A percentile compares a stretch with the other conserved stretches of the same genome.
phyloP scores from a whole-genome alignment of 1,139 yeast species.

The Lodderomyces oxycetoniae region DNA sequence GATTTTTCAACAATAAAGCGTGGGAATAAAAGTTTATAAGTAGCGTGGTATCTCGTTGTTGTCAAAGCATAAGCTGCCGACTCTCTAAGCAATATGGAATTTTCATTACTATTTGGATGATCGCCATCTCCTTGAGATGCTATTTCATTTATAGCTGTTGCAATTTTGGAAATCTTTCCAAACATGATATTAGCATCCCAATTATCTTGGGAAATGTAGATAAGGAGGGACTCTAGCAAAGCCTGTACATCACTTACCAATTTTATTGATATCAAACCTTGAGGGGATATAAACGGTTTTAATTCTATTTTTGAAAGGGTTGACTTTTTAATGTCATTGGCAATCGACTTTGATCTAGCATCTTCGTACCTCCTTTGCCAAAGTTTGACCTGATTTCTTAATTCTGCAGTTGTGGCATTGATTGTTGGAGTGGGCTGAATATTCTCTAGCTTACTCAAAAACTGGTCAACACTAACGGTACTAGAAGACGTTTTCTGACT shows the following conservation, averaged over 20 bases:
- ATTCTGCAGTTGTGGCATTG: slow-evolving; percentile 20
- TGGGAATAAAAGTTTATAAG: slow-evolving; percentile 64
- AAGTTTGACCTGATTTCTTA: slow-evolving; percentile 28
- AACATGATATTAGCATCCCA: slow-evolving; percentile 44
- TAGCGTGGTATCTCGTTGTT: slow-evolving; percentile 70
- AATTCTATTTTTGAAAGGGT: slow-evolving; percentile 25
- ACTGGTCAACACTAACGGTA: slow-evolving; percentile 19
- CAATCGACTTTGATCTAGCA: slow-evolving; percentile 28
- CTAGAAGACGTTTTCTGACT: neutral
- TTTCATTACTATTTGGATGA: slow-evolving; percentile 32
- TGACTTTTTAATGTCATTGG: slow-evolving; percentile 19
- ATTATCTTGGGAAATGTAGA: slow-evolving; percentile 30
- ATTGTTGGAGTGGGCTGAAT: slow-evolving; percentile 17
- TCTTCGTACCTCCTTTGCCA: slow-evolving; percentile 50
- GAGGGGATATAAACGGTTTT: slow-evolving; percentile 28
- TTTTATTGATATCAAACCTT: slow-evolving; percentile 44
- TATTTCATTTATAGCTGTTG: slow-evolving; percentile 46
- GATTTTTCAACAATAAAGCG: slow-evolving; percentile 72
- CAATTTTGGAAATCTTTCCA: slow-evolving; percentile 50
- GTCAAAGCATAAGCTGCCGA: slow-evolving; percentile 75
- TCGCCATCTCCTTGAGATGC: slow-evolving; percentile 40
- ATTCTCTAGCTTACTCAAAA: slow-evolving; percentile 28
- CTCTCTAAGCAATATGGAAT: slow-evolving; percentile 50
- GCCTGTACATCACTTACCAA: slow-evolving; percentile 45
- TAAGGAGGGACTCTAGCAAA: slow-evolving; percentile 41